Base-by-base conservation (phyloP, 257 asterid genomes). In the Linaria vulgaris region DNA sequence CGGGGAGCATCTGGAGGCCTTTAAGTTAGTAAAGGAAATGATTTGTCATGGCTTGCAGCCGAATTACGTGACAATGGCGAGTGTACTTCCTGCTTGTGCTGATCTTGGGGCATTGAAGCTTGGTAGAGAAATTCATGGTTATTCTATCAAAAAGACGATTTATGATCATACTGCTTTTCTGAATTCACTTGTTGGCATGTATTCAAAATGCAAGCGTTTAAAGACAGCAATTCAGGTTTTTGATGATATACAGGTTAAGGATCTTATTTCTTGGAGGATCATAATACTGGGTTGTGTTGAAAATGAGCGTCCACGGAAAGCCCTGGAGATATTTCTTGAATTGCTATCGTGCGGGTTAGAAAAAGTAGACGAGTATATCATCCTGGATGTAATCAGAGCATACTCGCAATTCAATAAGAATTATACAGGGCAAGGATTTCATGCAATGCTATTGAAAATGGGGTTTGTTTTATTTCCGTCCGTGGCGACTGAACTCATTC, bases 261-360 rank as follows among this genome's bases (percentile, higher is more conserved):
- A 90, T 80, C 70, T 79, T 60, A 71, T 90, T 69, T 90, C 97
- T 13, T 90, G 92, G 95, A 90, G 90, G 84, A 83, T 74, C 57
- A 68, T 90, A 51, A 48, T 83, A 56, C 76, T 44, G 12, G 82
- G 90, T 44, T 90, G 85, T 21, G 57, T 79, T 43, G 83, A 65
- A 69, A 85, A 79, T 56, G 73, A 69, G 9, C 61, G 72, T 69
- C 82, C 85, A 1, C 46, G 16, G 52, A 68, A 60, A 67, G 79
- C 88, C 22, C 55, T 85, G 71, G 68, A 56, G 65, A 65, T 83
- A n/a, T 82, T 90, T 55, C 41, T 67, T 9, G 46, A 82, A 25
- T 72, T 90, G 79, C 83, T 72, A 63, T 74, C 58, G 59, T 70
- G 30, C 37, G 41, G 81, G 63, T 64, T 59, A n/a, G 79, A 75